phyloP scores from a whole-genome alignment of 2,329 filamentous ascomycete genomes.

The Aspergillus unguis region DNA sequence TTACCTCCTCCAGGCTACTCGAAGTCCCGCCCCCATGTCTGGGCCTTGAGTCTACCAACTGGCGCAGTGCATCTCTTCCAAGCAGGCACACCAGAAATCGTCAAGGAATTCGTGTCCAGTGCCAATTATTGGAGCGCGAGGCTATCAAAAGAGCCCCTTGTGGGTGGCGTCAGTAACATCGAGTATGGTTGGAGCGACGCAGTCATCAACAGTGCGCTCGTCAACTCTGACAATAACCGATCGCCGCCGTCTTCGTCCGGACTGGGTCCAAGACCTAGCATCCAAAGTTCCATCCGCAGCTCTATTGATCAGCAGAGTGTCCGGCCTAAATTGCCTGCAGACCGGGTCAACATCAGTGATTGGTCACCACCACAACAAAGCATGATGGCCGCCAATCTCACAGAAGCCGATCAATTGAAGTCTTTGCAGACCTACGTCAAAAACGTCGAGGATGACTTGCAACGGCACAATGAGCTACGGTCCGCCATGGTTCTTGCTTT shows the following conservation, averaged over 20 bases:
- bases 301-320: slow-evolving; percentile 65
- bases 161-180: slow-evolving; percentile 92
- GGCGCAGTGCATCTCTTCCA: slow-evolving; percentile 98
- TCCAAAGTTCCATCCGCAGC: slow-evolving; percentile 61
- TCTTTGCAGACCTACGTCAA: slow-evolving; percentile 75
- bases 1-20: slow-evolving; percentile 91
- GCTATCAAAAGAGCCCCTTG: slow-evolving; percentile 85
- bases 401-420: slow-evolving; percentile 76
- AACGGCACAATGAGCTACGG: slow-evolving; percentile 82
- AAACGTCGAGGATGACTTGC: slow-evolving; percentile 79
- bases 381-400: slow-evolving; percentile 75
- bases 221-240: slow-evolving; percentile 50
- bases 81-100: slow-evolving; percentile 90
- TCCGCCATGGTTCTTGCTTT: slow-evolving; percentile 86
- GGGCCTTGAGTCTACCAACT: slow-evolving; percentile 85
- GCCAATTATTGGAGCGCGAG: slow-evolving; percentile 98
- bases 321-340: slow-evolving; percentile 71
- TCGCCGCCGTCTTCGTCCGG: slow-evolving; percentile 34
- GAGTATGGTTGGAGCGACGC: slow-evolving; percentile 95
- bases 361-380: slow-evolving; percentile 89
- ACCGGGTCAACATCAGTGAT: slow-evolving; percentile 77
- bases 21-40: slow-evolving; percentile 83
- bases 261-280: slow-evolving; percentile 49
- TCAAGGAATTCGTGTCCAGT: slow-evolving; percentile 87
- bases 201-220: slow-evolving; percentile 72